phyloP scores from a whole-genome alignment of 2,329 filamentous ascomycete genomes.

The Polytolypa hystricis region DNA sequence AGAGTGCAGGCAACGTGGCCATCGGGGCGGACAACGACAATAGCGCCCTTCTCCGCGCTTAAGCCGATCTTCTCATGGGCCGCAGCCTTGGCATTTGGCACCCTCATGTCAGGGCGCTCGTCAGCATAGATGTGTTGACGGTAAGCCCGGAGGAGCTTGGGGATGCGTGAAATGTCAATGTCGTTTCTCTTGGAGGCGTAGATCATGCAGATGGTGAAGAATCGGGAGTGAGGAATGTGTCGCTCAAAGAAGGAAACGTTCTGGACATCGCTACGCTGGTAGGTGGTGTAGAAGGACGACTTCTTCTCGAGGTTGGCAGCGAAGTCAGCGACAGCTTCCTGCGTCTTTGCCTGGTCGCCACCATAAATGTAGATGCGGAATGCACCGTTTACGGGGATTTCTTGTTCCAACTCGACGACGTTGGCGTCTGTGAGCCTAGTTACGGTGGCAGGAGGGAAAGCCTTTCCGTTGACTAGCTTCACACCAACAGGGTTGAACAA shows the following conservation, averaged over 20 bases:
- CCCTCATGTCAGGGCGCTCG: constrained; percentile 61
- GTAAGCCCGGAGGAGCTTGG: constrained; percentile 61
- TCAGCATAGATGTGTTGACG: constrained; percentile 77
- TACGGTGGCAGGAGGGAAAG: constrained; percentile 68
- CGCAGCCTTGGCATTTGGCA: constrained; percentile 58
- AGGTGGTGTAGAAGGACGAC: constrained; percentile 60
- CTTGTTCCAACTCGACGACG: constrained; percentile 79
- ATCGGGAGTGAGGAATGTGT: constrained; percentile 72
- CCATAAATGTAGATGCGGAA: constrained; percentile 81
- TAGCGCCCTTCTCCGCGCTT: constrained; percentile 58
- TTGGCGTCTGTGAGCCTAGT: constrained; percentile 83
- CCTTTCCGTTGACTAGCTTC: constrained; percentile 60
- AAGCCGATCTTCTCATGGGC: constrained; percentile 84
- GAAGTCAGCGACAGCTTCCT: constrained; percentile 58
- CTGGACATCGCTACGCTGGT: constrained; percentile 50
- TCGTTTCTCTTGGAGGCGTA: constrained; percentile 56
- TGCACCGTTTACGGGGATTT: constrained; percentile 76
- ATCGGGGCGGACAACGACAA: constrained; percentile 77
- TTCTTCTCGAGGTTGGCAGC: constrained; percentile 52
- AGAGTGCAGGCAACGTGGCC: constrained; percentile 75
- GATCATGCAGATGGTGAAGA: constrained; percentile 69
- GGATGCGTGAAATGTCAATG: constrained; percentile 67
- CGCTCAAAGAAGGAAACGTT: constrained; percentile 62
- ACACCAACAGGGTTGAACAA: constrained; percentile 56
- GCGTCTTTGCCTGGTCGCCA: constrained; percentile 52